Base-by-base conservation (phyloP, 1,284 basidiomycete genomes). In the Cystobasidium slooffiae region DNA sequence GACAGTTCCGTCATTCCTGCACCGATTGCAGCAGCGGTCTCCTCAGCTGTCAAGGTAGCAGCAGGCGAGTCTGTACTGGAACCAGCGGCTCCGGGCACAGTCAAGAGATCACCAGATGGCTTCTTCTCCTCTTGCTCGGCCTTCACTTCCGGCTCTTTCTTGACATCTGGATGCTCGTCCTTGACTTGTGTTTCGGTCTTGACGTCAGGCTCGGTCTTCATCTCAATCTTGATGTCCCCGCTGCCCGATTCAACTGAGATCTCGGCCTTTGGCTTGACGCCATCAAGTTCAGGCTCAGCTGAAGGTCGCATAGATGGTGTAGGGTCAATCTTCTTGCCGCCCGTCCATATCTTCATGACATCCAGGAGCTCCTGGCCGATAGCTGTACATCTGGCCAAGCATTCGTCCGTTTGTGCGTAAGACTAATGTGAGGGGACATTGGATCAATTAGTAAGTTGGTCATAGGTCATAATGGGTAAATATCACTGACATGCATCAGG, bases 341-440 rank as follows among this genome's bases (percentile, higher is more conserved):
- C 82, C 10, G 88, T 86, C 96, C 96, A 98, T 9, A 89, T 87
- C 8, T 88, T 86, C 79, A 97, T 92, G 62, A 90, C 88, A 66
- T 86, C 84, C 4, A 87, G 84, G 10, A 86, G 77, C 74, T 86
- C 83, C 24, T 81, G 78, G 14, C 95, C 96, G 78, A 95, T 93
- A 61, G 85, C 84, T 82, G 97, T 95, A 82, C 96, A 98, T 75
- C 90, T 88, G 80, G 89, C 88, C 16, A 99, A 87, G 76, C 98
- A 90, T 76, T 86, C 87, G 82, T 99, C 97, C 69, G 99, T 95
- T 72, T 90, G 88, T 20, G 90, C 89, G 81, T 97, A 99, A 1
- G 94, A 81, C 22, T 78, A 43, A 20, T 24, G 51, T 22, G 14
- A 37, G 24, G 22, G 16, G 16, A 2, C 6, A 41, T 37, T 64